Percentiles rank a stretch among this genome's conserved stretches.
Conservation (phyloP, 73 alveolate species). For the Stentor roeselii region DNA sequence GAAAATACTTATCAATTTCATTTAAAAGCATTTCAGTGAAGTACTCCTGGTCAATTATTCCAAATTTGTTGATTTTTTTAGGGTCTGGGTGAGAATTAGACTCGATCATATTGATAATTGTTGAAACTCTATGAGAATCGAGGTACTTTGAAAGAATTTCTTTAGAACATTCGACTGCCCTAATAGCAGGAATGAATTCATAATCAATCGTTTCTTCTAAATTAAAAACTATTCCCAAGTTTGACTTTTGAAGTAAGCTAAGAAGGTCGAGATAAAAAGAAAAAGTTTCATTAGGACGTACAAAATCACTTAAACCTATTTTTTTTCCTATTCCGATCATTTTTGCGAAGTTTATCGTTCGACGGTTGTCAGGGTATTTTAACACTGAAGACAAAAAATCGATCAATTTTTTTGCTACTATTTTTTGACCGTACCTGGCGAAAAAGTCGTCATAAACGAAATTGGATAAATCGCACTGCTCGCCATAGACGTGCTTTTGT, state of each 20-base stretch:
- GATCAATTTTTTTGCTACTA: not conserved
- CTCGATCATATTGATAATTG: not conserved
- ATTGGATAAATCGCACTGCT: not conserved
- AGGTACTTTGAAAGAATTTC: not conserved
- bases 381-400: slow-evolving; percentile 17
- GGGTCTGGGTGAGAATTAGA: not conserved
- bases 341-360: not conserved
- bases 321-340: not conserved
- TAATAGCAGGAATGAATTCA: not conserved
- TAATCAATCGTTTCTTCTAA: not conserved
- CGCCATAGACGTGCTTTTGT: not conserved
- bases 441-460: slow-evolving; percentile 14
- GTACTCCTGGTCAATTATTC: not conserved
- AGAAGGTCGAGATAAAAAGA: not conserved
- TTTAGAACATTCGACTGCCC: slow-evolving; percentile 10
- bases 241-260: not conserved
- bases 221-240: not conserved
- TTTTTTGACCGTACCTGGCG: not conserved
- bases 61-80: not conserved
- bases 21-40: not conserved
- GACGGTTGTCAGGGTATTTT: not conserved
- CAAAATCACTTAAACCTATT: not conserved
- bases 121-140: not conserved
- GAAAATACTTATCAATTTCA: not conserved
- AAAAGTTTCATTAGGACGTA: not conserved